A percentile compares a stretch with the other conserved stretches of the same genome.
Evolutionary conservation across 2,329 filamentous ascomycete genomes (phyloP).

Genomic region (Lojkania enalia): DNA sequence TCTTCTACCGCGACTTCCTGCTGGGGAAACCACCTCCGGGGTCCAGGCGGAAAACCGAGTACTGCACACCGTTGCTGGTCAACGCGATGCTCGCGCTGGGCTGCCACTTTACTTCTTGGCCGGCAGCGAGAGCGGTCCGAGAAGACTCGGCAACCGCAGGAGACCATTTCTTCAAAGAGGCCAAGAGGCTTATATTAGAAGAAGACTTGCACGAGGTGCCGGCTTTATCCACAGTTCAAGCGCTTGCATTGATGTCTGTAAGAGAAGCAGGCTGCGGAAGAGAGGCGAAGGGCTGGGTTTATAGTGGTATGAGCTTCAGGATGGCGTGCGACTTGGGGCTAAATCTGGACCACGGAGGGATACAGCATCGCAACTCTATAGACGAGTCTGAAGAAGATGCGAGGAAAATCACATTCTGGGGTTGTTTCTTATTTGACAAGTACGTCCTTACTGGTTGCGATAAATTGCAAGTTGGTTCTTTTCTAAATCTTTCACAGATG

Average conservation of each 20-base stretch:
- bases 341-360: constrained; percentile 76
- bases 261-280: constrained; percentile 91
- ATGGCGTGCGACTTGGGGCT: constrained; percentile 95
- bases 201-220: constrained; percentile 94
- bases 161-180: constrained; percentile 94
- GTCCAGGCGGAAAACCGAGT: constrained; percentile 61
- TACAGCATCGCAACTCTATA: constrained; percentile 60
- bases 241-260: constrained; percentile 92
- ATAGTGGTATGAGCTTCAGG: constrained; percentile 96
- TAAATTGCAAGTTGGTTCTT: not conserved
- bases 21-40: constrained; percentile 64
- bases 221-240: constrained; percentile 86
- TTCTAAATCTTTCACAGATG: constrained; percentile 54
- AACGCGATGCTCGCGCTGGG: constrained; percentile 93
- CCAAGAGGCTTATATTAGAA: constrained; percentile 84
- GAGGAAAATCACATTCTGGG: constrained; percentile 92
- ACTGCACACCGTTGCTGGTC: constrained; percentile 87
- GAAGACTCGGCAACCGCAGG: constrained; percentile 84
- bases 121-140: constrained; percentile 70
- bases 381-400: constrained; percentile 87
- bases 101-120: constrained; percentile 84
- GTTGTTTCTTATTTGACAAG: constrained; percentile 97
- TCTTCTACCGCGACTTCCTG: constrained; percentile 86
- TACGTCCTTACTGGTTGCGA: constrained; percentile 35
- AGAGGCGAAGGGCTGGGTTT: constrained; percentile 96